These are phyloP conservation scores for Auriculariales sp. DNA, from an alignment of 768 basidiomycete genomes.

Conservation along the genomic window DNA sequence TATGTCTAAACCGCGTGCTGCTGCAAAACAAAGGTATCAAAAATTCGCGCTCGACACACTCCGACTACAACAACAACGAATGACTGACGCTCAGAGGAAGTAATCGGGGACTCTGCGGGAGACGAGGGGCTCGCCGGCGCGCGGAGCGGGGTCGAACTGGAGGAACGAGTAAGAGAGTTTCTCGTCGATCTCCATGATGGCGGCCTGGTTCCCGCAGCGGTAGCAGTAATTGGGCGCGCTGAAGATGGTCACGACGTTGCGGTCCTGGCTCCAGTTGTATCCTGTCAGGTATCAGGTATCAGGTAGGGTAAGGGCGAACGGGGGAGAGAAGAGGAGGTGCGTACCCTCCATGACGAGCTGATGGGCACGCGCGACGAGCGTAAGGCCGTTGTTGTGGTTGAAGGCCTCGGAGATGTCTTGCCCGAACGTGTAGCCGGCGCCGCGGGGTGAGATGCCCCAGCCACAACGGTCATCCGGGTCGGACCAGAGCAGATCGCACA, in stretches of 20 bases:
- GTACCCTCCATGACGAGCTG: slow-evolving; percentile 94
- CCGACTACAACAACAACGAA: too few relatives aligned
- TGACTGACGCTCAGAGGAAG: too few relatives aligned
- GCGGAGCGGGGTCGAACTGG: slow-evolving; percentile 98
- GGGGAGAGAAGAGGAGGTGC: slow-evolving; percentile 19
- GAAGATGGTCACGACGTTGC: slow-evolving; percentile 98
- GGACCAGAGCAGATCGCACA: slow-evolving; percentile 99
- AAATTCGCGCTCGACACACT: too few relatives aligned
- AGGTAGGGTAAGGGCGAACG: neutral
- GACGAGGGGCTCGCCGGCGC: slow-evolving; percentile 96
- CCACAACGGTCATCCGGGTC: slow-evolving; percentile 99
- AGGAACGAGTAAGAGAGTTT: slow-evolving; percentile 83
- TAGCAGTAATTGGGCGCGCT: slow-evolving; percentile 99
- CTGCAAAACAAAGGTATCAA: too few relatives aligned
- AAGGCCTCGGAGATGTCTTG: slow-evolving; percentile 99
- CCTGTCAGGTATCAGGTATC: slow-evolving; percentile 25
- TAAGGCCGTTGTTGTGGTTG: slow-evolving; percentile 98
- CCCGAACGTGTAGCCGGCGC: slow-evolving; percentile 97
- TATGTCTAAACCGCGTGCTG: too few relatives aligned
- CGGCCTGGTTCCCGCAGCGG: slow-evolving; percentile 97
- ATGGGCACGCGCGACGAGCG: slow-evolving; percentile 86
- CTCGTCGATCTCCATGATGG: slow-evolving; percentile 99
- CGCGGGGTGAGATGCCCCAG: slow-evolving; percentile 98
- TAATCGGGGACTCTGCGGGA: slow-evolving; percentile 90
- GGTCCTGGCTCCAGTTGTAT: slow-evolving; percentile 97